A percentile compares a stretch with the other conserved stretches of the same genome.
These are phyloP conservation scores for Protostelium mycophagum DNA, from an alignment of 78 protist genomes.

Conservation along the genomic window DNA sequence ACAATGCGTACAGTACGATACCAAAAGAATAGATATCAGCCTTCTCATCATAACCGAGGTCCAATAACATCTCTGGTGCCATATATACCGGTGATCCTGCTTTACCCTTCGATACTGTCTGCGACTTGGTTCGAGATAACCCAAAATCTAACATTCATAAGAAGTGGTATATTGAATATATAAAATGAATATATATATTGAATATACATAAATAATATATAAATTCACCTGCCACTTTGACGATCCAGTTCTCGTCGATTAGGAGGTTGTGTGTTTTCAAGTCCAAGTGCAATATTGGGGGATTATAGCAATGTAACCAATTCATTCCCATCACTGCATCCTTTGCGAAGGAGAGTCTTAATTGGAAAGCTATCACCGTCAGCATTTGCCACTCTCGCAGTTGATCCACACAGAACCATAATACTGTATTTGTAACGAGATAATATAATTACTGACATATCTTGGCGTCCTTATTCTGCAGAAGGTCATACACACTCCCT, in stretches of 20 bases:
- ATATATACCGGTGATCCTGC: conserved; percentile 65
- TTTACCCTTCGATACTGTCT: conserved; percentile 23
- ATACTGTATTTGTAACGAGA: too few species aligned
- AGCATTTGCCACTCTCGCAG: too few species aligned
- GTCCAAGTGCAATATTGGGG: conserved; percentile 57
- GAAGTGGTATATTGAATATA: too few species aligned
- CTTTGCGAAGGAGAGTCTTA: conserved; percentile 21
- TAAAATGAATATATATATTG: too few species aligned
- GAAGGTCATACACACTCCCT: conserved; percentile 43
- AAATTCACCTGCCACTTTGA: conserved; percentile 49
- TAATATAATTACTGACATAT: too few species aligned
- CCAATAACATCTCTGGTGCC: conserved; percentile 56
- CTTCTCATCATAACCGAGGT: conserved; percentile 48
- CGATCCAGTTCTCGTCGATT: conserved; percentile 48
- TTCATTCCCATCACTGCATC: conserved; percentile 64
- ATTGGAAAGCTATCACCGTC: neutral
- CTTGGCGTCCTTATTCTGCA: conserved; percentile 36
- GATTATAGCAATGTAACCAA: conserved; percentile 46
- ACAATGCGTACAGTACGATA: conserved; percentile 15
- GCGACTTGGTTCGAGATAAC: conserved; percentile 20
- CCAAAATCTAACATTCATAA: conserved; percentile 12
- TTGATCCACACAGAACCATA: neutral
- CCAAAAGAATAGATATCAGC: conserved; percentile 59
- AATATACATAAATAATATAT: neutral
- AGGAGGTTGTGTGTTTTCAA: conserved; percentile 51